These are phyloP conservation scores for Simmondsia chinensis DNA, from an alignment of 148 eudicot species.

Conservation along the genomic window DNA sequence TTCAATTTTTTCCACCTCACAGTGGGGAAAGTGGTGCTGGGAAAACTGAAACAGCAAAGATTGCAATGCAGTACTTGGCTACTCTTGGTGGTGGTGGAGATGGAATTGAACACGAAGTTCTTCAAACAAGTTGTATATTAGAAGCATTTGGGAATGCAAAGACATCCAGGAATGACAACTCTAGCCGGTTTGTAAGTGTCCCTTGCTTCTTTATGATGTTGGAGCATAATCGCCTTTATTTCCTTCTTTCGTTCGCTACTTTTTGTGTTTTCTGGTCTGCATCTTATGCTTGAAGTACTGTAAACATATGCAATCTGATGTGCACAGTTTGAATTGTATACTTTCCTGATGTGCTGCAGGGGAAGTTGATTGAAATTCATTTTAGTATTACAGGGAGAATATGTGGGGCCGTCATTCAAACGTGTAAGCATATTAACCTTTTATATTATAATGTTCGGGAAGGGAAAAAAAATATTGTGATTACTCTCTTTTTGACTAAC, in stretches of 20 bases:
- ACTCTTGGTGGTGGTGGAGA: slow-evolving; percentile 65
- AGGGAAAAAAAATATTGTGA: not conserved
- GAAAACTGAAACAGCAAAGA: slow-evolving; percentile 92
- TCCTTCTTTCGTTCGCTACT: not conserved
- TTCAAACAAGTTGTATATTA: slow-evolving; percentile 63
- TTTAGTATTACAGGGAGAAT: slow-evolving; percentile 68
- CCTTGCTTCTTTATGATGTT: slow-evolving; percentile 2
- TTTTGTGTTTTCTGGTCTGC: not conserved
- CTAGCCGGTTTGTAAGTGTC: slow-evolving; percentile 81
- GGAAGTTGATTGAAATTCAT: slow-evolving; percentile 85
- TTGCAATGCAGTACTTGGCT: slow-evolving; percentile 88
- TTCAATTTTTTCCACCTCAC: slow-evolving; percentile 8
- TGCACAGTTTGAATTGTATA: not conserved
- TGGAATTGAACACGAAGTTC: slow-evolving; percentile 64
- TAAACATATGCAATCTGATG: not conserved
- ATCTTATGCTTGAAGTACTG: not conserved
- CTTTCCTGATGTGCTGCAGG: slow-evolving; percentile 40
- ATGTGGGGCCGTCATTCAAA: slow-evolving; percentile 80
- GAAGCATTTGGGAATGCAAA: slow-evolving; percentile 99
- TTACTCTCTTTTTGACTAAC: slow-evolving; percentile 11
- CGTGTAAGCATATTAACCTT: slow-evolving; percentile 52
- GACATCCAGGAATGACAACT: slow-evolving; percentile 81
- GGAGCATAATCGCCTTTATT: not conserved
- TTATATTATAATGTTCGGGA: too few species aligned
- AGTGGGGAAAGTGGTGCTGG: slow-evolving; percentile 99